A percentile compares a stretch with the other conserved stretches of the same genome.
These are phyloP conservation scores for Acrocalymma vagum DNA, from an alignment of 2,329 filamentous ascomycete species.

Conservation along the genomic window DNA sequence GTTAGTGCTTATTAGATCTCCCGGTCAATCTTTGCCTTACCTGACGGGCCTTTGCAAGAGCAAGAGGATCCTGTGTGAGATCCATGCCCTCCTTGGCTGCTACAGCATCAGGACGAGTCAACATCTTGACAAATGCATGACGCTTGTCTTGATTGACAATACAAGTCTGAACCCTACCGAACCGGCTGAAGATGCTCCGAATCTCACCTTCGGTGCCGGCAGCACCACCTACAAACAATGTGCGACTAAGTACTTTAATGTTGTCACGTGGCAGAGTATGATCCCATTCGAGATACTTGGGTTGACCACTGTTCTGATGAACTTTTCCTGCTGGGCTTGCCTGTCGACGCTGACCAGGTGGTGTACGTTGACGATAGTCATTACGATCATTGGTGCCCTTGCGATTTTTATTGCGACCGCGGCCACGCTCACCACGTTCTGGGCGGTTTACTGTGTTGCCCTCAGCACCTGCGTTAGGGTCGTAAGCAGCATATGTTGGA, in stretches of 20 bases:
- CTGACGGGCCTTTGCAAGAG: conserved; percentile 68
- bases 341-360: conserved; percentile 70
- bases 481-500: conserved; percentile 77
- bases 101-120: conserved; percentile 85
- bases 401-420: conserved; percentile 58
- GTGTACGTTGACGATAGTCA: conserved; percentile 89
- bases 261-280: conserved; percentile 73
- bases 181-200: conserved; percentile 79
- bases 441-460: conserved; percentile 65
- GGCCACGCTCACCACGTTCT: conserved; percentile 64
- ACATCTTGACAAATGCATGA: conserved; percentile 99
- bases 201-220: conserved; percentile 78
- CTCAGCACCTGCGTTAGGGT: conserved; percentile 65
- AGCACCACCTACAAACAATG: conserved; percentile 95
- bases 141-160: conserved; percentile 98
- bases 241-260: conserved; percentile 89
- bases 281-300: conserved; percentile 86
- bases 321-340: conserved; percentile 60
- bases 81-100: conserved; percentile 89
- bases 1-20: conserved; percentile 21
- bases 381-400: conserved; percentile 55
- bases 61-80: conserved; percentile 73
- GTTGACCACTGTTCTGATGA: conserved; percentile 36
- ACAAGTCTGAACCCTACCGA: conserved; percentile 91
- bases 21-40: conserved; percentile 28